Conservation (phyloP, 2,329 filamentous ascomycete genomes). For the Sporothrix curviconia region DNA sequence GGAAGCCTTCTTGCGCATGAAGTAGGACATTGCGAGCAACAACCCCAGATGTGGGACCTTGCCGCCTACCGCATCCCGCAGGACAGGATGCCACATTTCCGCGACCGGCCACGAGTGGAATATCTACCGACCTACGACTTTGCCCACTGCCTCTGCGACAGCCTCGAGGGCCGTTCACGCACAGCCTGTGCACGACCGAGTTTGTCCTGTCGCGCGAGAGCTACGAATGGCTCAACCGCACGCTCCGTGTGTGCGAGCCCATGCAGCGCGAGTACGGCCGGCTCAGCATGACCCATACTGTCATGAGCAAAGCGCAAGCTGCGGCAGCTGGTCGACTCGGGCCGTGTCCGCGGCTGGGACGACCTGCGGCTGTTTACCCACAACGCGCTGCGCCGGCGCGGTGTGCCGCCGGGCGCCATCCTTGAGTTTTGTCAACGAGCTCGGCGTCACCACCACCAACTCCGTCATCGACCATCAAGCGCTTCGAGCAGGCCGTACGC, state of each 20-base stretch:
- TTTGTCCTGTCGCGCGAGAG: conserved; percentile 51
- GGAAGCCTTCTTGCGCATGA: conserved; percentile 86
- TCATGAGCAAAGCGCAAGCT: conserved; percentile 85
- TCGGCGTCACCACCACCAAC: conserved; percentile 78
- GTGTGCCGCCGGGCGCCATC: conserved; percentile 82
- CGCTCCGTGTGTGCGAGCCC: conserved; percentile 75
- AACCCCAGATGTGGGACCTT: conserved; percentile 69
- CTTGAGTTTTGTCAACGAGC: conserved; percentile 84
- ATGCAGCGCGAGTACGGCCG: conserved; percentile 80
- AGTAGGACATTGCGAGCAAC: conserved; percentile 46
- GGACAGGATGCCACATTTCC: conserved; percentile 60
- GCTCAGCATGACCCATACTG: conserved; percentile 74
- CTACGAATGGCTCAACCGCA: conserved; percentile 83
- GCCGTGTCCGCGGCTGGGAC: conserved; percentile 78
- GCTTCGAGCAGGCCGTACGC: conserved; percentile 81
- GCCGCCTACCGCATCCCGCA: conserved; percentile 85
- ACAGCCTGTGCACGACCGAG: conserved; percentile 74
- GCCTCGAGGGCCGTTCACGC: conserved; percentile 71
- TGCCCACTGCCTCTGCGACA: conserved; percentile 84
- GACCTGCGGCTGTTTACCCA: conserved; percentile 86
- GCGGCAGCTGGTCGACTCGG: conserved; percentile 67
- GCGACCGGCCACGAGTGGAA: conserved; percentile 79
- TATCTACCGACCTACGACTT: conserved; percentile 95
- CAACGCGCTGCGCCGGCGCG: conserved; percentile 74
- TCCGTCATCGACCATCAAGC: conserved; percentile 72